Percentiles rank a stretch among this genome's conserved stretches.
Conservation (phyloP, 192 early-diverging fungal species). For the Linnemannia exigua region DNA sequence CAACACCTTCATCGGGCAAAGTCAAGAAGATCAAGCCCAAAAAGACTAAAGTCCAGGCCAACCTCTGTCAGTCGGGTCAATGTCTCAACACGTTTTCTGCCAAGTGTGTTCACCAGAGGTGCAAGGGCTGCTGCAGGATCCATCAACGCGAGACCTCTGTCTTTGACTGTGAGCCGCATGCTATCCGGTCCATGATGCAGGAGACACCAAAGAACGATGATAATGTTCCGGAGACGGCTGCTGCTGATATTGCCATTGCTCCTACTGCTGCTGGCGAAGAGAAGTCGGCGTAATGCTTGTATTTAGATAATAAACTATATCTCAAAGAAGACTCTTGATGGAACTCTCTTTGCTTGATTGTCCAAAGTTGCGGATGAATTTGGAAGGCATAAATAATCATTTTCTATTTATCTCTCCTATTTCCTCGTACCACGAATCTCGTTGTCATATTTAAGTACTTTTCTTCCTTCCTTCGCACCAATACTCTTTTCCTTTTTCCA, state of each 20-base stretch:
- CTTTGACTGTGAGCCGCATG: slow-evolving; percentile 32
- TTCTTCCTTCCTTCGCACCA: no score
- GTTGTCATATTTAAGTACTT: no score
- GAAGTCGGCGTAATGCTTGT: background rate
- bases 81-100: slow-evolving; percentile 34
- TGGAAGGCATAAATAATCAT: no score
- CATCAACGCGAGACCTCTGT: slow-evolving; percentile 12
- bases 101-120: slow-evolving; percentile 46
- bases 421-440: no score
- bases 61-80: slow-evolving; percentile 12
- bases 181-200: slow-evolving; percentile 1
- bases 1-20: background rate
- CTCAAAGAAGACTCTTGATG: no score
- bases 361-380: no score
- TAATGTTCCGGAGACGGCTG: background rate
- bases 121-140: slow-evolving; percentile 36
- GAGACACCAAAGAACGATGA: background rate
- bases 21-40: slow-evolving; percentile 31
- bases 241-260: background rate
- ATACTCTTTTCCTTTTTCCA: no score
- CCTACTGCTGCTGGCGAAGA: background rate
- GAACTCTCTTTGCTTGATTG: no score
- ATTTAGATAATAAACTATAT: background rate
- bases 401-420: no score
- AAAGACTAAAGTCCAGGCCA: slow-evolving; percentile 23